Base-by-base conservation (phyloP, 1,284 basidiomycete species). In the Hortiboletus rubellus region DNA sequence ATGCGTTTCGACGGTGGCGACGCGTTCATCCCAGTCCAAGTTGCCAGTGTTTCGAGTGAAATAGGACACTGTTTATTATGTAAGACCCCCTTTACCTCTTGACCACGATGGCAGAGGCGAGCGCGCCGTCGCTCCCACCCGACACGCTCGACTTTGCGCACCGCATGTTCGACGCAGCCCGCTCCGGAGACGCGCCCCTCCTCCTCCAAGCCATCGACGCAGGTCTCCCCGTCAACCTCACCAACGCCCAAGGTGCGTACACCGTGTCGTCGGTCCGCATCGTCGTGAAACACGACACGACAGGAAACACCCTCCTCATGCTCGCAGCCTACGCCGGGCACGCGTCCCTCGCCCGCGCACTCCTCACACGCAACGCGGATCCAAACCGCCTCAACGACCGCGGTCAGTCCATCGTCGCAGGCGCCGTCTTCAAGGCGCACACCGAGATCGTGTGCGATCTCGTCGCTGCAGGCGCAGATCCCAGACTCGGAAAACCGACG, bases 281-380 rank as follows among this genome's bases (percentile, higher is more conserved):
- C 22, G 27, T 27, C 27, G 27, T 27, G 27, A 14, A n/a, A 34
- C 33, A 14, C 7, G 34, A 38, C 11, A 15, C 14, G 27, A 27
- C 63, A 83, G 89, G 90, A 18, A 91, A 92, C 68, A 89, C 87
- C 4, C 76, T 93, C 7, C 77, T 94, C 57, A 94, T 94, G 91
- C 82, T 94, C 42, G 86, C 89, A 3, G 81, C 90, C 4, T 94
- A 94, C 70, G 84, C 87, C 43, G 91, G 91, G 1, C 89, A 92
- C 62, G 68, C 75, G 1, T 74, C 78, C 2, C 81, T 90, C 18
- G 79, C 85, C 1, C 72, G 73, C 42, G 76, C 76, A 9, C 78
- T 92, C 27, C 68, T 91, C 41, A 62, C 69, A 7, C 77, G 79
- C 31, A 82, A 83, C 1, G 89, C 83, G 40, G 88, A 92, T 69